A percentile compares a stretch with the other conserved stretches of the same genome.
phyloP scores from a whole-genome alignment of 768 basidiomycete species.

The Lactarius evosmus region DNA sequence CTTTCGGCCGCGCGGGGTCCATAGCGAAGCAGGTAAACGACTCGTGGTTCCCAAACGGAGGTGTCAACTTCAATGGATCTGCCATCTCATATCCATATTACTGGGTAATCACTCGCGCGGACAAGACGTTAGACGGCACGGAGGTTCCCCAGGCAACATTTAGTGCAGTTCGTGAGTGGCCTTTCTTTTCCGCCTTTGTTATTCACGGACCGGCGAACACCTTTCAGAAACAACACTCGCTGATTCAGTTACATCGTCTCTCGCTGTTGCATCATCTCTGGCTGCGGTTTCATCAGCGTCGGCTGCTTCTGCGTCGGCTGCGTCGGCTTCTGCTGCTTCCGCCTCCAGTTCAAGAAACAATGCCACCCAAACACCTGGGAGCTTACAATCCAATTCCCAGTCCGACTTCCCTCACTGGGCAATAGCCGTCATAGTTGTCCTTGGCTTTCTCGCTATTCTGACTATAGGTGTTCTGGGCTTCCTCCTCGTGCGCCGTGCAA shows the following conservation, averaged over 20 bases:
- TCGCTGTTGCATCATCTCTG: slow-evolving; percentile 41
- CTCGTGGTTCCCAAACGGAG: slow-evolving; percentile 63
- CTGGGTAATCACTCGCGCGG: slow-evolving; percentile 70
- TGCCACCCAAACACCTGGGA: slow-evolving; percentile 26
- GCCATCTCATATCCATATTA: slow-evolving; percentile 67
- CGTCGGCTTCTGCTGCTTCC: slow-evolving; percentile 32
- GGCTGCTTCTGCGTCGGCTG: slow-evolving; percentile 28
- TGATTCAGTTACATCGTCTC: slow-evolving; percentile 60
- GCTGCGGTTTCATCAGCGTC: slow-evolving; percentile 32
- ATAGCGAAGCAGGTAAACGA: slow-evolving; percentile 63
- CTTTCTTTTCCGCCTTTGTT: slow-evolving; percentile 4
- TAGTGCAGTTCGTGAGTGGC: slow-evolving; percentile 72
- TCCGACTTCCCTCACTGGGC: slow-evolving; percentile 81
- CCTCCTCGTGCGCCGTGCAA: slow-evolving; percentile 67
- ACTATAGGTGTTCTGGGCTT: slow-evolving; percentile 66
- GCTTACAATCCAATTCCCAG: slow-evolving; percentile 44
- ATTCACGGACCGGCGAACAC: slow-evolving; percentile 25
- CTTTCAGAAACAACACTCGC: slow-evolving; percentile 69
- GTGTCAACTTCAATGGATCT: slow-evolving; percentile 43
- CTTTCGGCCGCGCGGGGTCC: slow-evolving; percentile 53
- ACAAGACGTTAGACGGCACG: slow-evolving; percentile 53
- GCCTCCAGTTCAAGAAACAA: slow-evolving; percentile 23
- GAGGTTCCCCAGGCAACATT: slow-evolving; percentile 70
- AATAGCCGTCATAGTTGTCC: slow-evolving; percentile 84
- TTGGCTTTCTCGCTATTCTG: slow-evolving; percentile 80